Percentiles rank a stretch among this genome's conserved stretches.
These are phyloP conservation scores for Dillenia suffruticosa DNA, from an alignment of 164 flowering plant genomes.

Conservation along the genomic window DNA sequence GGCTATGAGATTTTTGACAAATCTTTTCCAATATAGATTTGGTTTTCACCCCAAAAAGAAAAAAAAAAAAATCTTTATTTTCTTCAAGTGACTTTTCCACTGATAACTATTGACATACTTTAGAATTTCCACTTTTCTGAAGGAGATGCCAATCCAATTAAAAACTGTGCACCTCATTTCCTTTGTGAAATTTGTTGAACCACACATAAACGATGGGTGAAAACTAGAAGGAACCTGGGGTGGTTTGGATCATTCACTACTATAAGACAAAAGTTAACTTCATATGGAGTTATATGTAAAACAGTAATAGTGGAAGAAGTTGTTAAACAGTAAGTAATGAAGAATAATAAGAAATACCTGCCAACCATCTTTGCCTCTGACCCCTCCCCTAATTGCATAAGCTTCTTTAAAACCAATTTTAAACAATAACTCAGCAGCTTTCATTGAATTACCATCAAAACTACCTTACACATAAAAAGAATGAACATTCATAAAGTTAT, in stretches of 20 bases:
- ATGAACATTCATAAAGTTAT: constrained; percentile 10
- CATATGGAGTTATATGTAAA: not conserved
- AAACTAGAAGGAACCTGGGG: not conserved
- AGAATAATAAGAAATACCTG: constrained; percentile 32
- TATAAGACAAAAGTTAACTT: too few relatives aligned
- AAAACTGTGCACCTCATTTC: not conserved
- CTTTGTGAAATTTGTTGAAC: constrained; percentile 1
- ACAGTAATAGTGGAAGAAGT: not conserved
- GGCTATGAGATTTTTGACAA: too few relatives aligned
- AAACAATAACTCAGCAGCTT: constrained; percentile 73
- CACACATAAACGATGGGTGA: not conserved
- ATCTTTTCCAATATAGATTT: too few relatives aligned
- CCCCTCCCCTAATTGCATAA: constrained; percentile 86
- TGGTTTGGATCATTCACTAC: too few relatives aligned
- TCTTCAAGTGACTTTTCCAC: too few relatives aligned
- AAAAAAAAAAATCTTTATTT: too few relatives aligned
- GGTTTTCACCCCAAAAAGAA: too few relatives aligned
- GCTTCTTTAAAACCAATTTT: constrained; percentile 88
- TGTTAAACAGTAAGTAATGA: not conserved
- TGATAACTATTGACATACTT: too few relatives aligned
- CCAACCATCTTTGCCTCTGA: constrained; percentile 88
- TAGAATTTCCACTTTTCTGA: too few relatives aligned
- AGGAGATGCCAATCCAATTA: too few relatives aligned
- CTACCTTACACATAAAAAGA: constrained; percentile 73
- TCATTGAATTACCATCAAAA: constrained; percentile 86